A percentile compares a stretch with the other conserved stretches of the same genome.
These are phyloP conservation scores for Salix caprea DNA, from an alignment of 345 rosid genomes.

Conservation along the genomic window DNA sequence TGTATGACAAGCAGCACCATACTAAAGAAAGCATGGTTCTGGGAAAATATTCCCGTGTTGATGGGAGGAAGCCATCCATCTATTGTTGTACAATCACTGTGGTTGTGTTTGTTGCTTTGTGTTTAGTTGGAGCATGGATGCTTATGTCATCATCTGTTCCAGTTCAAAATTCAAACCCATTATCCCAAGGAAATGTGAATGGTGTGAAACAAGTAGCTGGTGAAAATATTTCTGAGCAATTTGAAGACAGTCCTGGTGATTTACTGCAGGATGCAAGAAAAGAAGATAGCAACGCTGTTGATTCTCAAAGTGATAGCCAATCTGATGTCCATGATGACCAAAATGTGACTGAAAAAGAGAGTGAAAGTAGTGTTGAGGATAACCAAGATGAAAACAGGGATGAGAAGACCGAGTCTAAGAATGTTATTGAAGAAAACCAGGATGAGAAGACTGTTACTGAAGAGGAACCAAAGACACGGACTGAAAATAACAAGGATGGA, in stretches of 20 bases:
- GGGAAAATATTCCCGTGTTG: constrained; percentile 70
- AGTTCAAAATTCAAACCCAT: constrained; percentile 48
- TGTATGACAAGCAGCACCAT: neutral
- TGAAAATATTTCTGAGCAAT: constrained; percentile 27
- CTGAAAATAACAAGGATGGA: constrained; percentile 25
- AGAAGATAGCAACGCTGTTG: constrained; percentile 35
- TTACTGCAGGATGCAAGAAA: constrained; percentile 57
- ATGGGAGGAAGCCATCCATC: constrained; percentile 56
- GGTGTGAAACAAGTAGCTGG: constrained; percentile 41
- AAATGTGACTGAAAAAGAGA: constrained; percentile 15
- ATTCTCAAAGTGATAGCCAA: constrained; percentile 6
- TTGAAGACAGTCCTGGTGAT: constrained; percentile 61
- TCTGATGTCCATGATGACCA: constrained; percentile 16
- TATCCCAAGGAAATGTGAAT: constrained; percentile 48
- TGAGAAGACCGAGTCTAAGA: constrained; percentile 6
- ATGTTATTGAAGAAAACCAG: constrained; percentile 8
- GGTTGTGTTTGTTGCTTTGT: constrained; percentile 78
- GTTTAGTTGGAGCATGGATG: constrained; percentile 96
- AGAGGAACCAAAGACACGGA: constrained; percentile 28
- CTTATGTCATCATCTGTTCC: constrained; percentile 81
- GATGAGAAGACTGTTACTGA: constrained; percentile 23
- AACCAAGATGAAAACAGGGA: constrained; percentile 19
- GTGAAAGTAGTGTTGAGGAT: constrained; percentile 1
- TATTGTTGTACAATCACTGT: constrained; percentile 77
- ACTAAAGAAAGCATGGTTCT: constrained; percentile 45